phyloP scores from a whole-genome alignment of 257 asterid species.

The Asclepias syriaca region DNA sequence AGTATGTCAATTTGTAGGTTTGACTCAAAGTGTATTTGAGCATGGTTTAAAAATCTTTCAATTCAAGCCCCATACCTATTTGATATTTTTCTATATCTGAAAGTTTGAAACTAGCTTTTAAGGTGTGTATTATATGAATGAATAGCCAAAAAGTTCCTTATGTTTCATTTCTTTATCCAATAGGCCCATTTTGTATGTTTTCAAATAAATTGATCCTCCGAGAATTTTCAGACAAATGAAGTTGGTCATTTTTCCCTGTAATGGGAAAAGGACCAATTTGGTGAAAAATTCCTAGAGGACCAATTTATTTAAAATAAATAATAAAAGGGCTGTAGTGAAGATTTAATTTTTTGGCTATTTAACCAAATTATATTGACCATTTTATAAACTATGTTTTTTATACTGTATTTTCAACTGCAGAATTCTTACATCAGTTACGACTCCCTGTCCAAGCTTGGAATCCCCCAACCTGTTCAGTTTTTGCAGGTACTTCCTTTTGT shows the following conservation, averaged over 20 bases:
- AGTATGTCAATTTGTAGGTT: neutral
- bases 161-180: too few species aligned
- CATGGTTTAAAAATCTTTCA: neutral
- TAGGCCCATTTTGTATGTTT: too few species aligned
- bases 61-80: neutral
- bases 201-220: too few species aligned
- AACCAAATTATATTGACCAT: neutral
- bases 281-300: too few species aligned
- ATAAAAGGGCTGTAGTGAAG: too few species aligned
- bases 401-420: slow-evolving; percentile 32
- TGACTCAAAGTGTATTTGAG: neutral
- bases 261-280: too few species aligned
- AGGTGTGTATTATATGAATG: too few species aligned
- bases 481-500: slow-evolving; percentile 60
- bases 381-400: neutral
- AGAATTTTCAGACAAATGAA: too few species aligned
- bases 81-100: neutral
- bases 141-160: too few species aligned
- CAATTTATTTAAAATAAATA: too few species aligned
- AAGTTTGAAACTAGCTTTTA: neutral
- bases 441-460: slow-evolving; percentile 83
- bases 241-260: too few species aligned
- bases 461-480: slow-evolving; percentile 77
- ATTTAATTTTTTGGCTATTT: too few species aligned
- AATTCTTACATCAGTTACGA: slow-evolving; percentile 78